Evolutionary conservation across 2,329 filamentous ascomycete species (phyloP).

Genomic region (Fusarium domesticum): DNA sequence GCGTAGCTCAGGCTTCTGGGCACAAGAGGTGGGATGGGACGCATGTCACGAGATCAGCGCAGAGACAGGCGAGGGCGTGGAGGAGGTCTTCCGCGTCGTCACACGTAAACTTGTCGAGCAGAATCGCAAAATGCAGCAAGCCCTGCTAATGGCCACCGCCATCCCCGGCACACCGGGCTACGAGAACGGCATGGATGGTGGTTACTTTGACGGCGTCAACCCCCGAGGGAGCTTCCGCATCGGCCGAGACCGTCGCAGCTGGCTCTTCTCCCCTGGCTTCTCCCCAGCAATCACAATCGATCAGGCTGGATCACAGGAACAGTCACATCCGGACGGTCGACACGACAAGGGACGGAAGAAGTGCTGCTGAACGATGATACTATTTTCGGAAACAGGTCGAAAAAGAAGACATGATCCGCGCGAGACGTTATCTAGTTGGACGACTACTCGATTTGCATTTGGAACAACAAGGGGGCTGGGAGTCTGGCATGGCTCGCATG

Average conservation of each 20-base stretch:
- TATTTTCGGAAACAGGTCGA: background rate
- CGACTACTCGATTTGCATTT: background rate
- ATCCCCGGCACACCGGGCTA: slow-evolving; percentile 48
- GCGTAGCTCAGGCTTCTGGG: slow-evolving; percentile 78
- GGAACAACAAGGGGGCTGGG: background rate
- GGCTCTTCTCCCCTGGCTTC: slow-evolving; percentile 56
- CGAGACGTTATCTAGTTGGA: background rate
- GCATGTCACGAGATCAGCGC: slow-evolving; percentile 96
- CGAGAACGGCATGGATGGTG: slow-evolving; percentile 43
- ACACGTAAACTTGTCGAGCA: slow-evolving; percentile 62
- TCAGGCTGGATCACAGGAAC: slow-evolving; percentile 35
- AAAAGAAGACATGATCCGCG: too few relatives aligned
- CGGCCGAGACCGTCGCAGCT: slow-evolving; percentile 56
- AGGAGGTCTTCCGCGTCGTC: slow-evolving; percentile 83
- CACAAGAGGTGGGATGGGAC: slow-evolving; percentile 90
- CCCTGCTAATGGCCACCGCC: slow-evolving; percentile 53
- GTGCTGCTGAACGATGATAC: slow-evolving; percentile 29
- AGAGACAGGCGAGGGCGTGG: slow-evolving; percentile 90
- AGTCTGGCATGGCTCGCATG: slow-evolving; percentile 19
- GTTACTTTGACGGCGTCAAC: slow-evolving; percentile 52
- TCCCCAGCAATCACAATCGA: slow-evolving; percentile 51
- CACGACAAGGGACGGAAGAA: slow-evolving; percentile 25
- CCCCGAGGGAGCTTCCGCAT: slow-evolving; percentile 53
- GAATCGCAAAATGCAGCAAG: slow-evolving; percentile 61
- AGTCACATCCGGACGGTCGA: slow-evolving; percentile 21